Base-by-base conservation (phyloP, 495 filamentous ascomycete species). In the Aspergillus steynii region DNA sequence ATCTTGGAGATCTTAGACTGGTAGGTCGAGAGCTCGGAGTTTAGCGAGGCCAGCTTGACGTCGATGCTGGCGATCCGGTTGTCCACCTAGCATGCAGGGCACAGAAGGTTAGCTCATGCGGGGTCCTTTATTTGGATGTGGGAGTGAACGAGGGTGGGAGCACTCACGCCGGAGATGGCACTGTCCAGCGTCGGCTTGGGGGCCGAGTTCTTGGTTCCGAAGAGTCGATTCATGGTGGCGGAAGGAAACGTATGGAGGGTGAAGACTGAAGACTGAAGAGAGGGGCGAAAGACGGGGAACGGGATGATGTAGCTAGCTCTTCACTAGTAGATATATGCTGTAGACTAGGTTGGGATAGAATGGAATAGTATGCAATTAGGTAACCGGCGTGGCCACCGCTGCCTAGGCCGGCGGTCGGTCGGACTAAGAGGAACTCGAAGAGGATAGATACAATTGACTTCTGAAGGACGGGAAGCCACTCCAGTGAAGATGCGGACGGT, bases 1-100 rank as follows among this genome's bases (percentile, higher is more conserved):
- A 97, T 96, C 74, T 96, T 96, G 67, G 86, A 67, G 55, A 99
- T 86, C 65, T 93, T 92, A 59, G 86, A 74, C 74, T 98, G 93
- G 82, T 97, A 96, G 32, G 88, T 87, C 2, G 85, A 81, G 5
- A 99, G 91, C 76, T 99, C 95, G 61, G 89, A 87, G 78, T 95
- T 97, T 26, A 98, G 84, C 58, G 90, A 88, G 28, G 93, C 86
- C 61, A 98, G 91, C 73, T 97, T 97, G 53, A 97, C 92, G 76
- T 99, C 96, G 79, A 97, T 88, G 62, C 88, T 89, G 62, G 92
- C 85, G 68, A 97, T 86, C 62, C 93, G 90, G 52, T 83, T 84
- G 77, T 99, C 95, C 60, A 91, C 76, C 90, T 93, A 66, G 51
- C 37, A 55, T 57, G 42, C 12, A 47, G 55, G 51, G 27, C 1